Conservation (phyloP, 2,329 filamentous ascomycete genomes). For the Pseudogymnoascus verrucosus region DNA sequence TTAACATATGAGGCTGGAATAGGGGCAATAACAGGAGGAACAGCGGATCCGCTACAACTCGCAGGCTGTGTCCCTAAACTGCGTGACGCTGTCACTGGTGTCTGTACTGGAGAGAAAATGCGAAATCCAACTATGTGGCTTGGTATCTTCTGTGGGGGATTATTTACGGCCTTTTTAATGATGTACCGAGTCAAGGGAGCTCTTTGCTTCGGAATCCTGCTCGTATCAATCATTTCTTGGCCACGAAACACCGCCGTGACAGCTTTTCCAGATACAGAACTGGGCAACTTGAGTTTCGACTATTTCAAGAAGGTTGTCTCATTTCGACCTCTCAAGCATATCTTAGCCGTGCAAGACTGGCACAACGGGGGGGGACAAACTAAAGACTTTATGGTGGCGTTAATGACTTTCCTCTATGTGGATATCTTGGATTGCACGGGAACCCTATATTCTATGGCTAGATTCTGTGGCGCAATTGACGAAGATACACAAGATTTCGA, state of each 20-base stretch:
- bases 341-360: constrained; percentile 67
- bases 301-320: constrained; percentile 85
- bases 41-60: constrained; percentile 61
- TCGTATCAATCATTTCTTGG: constrained; percentile 86
- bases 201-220: constrained; percentile 72
- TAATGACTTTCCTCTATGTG: constrained; percentile 85
- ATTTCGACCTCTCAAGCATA: constrained; percentile 67
- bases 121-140: constrained; percentile 78
- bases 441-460: constrained; percentile 83
- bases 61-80: constrained; percentile 44
- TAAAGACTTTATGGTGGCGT: constrained; percentile 70
- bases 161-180: constrained; percentile 73
- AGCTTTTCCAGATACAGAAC: constrained; percentile 65
- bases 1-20: constrained; percentile 77
- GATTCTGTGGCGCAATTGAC: constrained; percentile 72
- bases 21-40: constrained; percentile 63
- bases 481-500: constrained; percentile 81
- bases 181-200: constrained; percentile 83
- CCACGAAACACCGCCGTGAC: constrained; percentile 68
- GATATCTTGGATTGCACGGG: constrained; percentile 84
- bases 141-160: constrained; percentile 77
- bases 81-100: constrained; percentile 33
- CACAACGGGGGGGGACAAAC: constrained; percentile 44
- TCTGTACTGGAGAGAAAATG: constrained; percentile 67
- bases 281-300: constrained; percentile 65